Evolutionary conservation across 345 rosid genomes (phyloP).

Genomic region (Mangifera indica): DNA sequence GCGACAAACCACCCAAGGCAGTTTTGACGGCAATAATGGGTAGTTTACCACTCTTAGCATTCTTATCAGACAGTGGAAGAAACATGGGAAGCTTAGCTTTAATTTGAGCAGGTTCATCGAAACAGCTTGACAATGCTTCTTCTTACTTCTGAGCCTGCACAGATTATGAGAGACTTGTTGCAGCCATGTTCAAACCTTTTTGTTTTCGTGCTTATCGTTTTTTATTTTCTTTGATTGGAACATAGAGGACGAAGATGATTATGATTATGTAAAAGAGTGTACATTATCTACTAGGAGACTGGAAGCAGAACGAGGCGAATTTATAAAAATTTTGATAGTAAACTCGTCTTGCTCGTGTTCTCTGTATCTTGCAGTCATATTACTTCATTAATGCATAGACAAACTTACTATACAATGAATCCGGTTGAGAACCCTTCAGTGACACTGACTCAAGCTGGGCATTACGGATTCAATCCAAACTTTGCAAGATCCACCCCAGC

Average conservation of each 20-base stretch:
- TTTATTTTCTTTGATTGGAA: conserved; percentile 12
- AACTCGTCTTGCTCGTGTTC: conserved; percentile 24
- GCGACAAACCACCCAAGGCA: conserved; percentile 64
- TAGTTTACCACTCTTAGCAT: conserved; percentile 17
- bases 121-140: conserved; percentile 10
- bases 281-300: conserved; percentile 35
- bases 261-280: conserved; percentile 25
- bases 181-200: neutral
- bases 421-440: too few relatives aligned
- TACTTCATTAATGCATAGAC: too few relatives aligned
- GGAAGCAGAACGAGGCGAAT: conserved; percentile 25
- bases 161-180: conserved; percentile 13
- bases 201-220: neutral
- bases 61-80: conserved; percentile 6
- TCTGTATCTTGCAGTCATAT: conserved; percentile 20
- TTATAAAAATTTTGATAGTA: conserved; percentile 32
- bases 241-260: conserved; percentile 19
- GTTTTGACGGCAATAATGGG: conserved; percentile 47
- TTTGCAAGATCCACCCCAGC: too few relatives aligned
- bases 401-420: too few relatives aligned
- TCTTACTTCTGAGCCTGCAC: neutral
- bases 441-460: too few relatives aligned
- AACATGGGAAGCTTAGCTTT: conserved; percentile 19
- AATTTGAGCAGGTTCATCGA: neutral
- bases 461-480: too few relatives aligned